These are phyloP conservation scores for Haematococcus lacustris DNA, from an alignment of 139 green algal species.

Conservation along the genomic window DNA sequence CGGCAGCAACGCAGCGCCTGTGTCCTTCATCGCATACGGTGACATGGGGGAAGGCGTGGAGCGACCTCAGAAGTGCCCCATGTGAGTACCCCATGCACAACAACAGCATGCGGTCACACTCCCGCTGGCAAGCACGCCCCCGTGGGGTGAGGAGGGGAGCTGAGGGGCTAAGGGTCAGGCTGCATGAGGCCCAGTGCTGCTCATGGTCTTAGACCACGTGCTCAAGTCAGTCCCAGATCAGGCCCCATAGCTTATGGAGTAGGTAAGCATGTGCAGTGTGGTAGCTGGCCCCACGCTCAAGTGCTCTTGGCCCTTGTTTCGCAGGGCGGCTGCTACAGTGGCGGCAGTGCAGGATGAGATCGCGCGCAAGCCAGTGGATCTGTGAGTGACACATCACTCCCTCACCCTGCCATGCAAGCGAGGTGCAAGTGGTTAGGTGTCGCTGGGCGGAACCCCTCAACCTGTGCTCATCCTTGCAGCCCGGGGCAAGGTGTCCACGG, in stretches of 20 bases:
- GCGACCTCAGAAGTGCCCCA: constrained; percentile 15
- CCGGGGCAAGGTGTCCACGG: no score
- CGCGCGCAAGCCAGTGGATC: no score
- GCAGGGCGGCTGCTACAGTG: no score
- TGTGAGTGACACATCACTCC: no score
- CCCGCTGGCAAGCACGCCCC: neutral
- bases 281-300: no score
- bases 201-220: neutral
- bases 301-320: no score
- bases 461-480: no score
- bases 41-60: constrained; percentile 52
- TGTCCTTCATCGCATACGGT: constrained; percentile 63
- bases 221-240: neutral
- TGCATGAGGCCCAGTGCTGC: neutral
- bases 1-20: no score
- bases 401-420: no score
- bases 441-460: no score
- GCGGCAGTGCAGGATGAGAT: no score
- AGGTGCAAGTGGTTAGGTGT: no score
- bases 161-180: neutral
- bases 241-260: neutral
- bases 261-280: neutral
- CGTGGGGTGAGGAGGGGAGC: neutral
- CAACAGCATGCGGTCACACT: neutral
- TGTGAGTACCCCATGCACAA: constrained; percentile 11